Base-by-base conservation (phyloP, 1,284 basidiomycete genomes). In the Leccinum pachyderme region DNA sequence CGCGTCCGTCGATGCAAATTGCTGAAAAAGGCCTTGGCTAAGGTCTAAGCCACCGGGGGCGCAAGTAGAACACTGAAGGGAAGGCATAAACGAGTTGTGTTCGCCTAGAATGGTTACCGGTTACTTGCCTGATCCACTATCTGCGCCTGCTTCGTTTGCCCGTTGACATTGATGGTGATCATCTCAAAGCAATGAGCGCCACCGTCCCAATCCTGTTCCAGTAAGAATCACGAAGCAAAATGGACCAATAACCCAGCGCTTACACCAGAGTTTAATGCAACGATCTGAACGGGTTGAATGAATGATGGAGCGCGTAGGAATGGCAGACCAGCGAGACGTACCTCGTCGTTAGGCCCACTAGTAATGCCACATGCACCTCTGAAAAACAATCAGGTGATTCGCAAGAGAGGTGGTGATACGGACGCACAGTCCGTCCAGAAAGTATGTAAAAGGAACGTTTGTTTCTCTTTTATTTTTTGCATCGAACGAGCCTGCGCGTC, bases 81-180 rank as follows among this genome's bases (percentile, higher is more conserved):
- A 28, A 41, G 22, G 39, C 22, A 45, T 33, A 15, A 46, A 29
- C 48, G 33, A 54, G 31, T 52, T 15, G 24, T 43, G 25, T 12
- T 13, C 46, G n/a, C 25, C 6, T 25, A 15, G 8, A 5, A 37
- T 49, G 6, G 1, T 35, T 2, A 27, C 43, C 8, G 15, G 39
- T 28, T n/a, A 58, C 71, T 55, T 61, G 74, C 79, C 68, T 75
- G 70, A 67, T 88, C 86, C 28, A 71, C 72, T 53, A 89, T 78
- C 45, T 75, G 74, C 2, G 85, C 86, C 43, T 72, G 70, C 7
- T 75, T 67, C 1, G 77, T 75, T 71, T 81, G 82, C 44, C 83
- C 84, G 50, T 77, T 67, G 69, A 80, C 75, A 12, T 72, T 73
- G 59, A 88, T 82, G 44, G 80, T 80, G 60, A 88, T 77, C 51